phyloP scores from a whole-genome alignment of 1,284 basidiomycete species.

The Wolfiporia cocos region DNA sequence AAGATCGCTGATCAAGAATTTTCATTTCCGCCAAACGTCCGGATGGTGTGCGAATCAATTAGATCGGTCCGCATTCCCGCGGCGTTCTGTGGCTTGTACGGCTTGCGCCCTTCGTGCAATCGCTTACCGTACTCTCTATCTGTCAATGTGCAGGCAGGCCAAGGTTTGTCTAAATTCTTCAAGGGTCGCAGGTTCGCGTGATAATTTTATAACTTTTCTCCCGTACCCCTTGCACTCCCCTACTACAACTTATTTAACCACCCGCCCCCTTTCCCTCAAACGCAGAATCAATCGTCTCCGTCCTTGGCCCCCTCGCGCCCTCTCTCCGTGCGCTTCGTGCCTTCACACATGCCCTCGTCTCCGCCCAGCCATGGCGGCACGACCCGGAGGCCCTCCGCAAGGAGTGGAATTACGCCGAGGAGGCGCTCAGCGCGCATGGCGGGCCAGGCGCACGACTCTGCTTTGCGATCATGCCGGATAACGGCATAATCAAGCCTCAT shows the following conservation, averaged over 20 bases:
- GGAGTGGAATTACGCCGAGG: slow-evolving; percentile 58
- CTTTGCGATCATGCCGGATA: slow-evolving; percentile 60
- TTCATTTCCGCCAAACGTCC: not conserved
- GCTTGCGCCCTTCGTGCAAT: slow-evolving; percentile 47
- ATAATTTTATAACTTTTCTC: no score
- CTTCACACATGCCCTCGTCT: slow-evolving; percentile 53
- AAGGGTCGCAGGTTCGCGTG: no score
- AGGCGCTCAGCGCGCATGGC: slow-evolving; percentile 54
- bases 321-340: slow-evolving; percentile 37
- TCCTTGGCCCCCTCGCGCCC: slow-evolving; percentile 49
- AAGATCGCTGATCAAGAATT: no score
- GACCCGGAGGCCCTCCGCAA: slow-evolving; percentile 63
- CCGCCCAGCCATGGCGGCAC: slow-evolving; percentile 70
- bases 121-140: no score
- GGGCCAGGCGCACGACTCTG: slow-evolving; percentile 44
- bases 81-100: slow-evolving; percentile 46
- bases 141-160: no score
- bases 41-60: no score
- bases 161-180: no score
- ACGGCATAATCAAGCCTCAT: slow-evolving; percentile 58
- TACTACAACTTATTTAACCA: slow-evolving; percentile 42
- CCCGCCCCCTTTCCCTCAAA: no score
- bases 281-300: slow-evolving; percentile 47
- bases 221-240: no score
- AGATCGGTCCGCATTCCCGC: slow-evolving; percentile 52